Base-by-base conservation (phyloP, 345 rosid genomes). In the Aurinia saxatilis region DNA sequence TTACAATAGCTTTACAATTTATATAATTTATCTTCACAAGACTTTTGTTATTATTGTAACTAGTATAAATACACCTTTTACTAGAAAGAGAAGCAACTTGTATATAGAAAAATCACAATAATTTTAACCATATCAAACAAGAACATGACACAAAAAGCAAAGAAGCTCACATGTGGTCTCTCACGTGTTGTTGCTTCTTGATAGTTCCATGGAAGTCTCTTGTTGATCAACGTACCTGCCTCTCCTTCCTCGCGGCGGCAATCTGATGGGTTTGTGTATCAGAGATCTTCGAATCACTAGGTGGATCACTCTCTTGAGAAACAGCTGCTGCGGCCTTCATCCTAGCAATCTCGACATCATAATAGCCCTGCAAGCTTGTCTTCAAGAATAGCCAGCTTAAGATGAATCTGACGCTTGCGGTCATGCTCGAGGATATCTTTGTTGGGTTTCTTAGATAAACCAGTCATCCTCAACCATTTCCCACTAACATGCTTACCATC, bases 201-300 rank as follows among this genome's bases (percentile, higher is more conserved):
- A n/a, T n/a, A n/a, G n/a, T n/a, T n/a, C n/a, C n/a, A n/a, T n/a
- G n/a, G n/a, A n/a, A n/a, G n/a, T n/a, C n/a, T n/a, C n/a, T n/a
- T n/a, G n/a, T n/a, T n/a, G n/a, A n/a, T n/a, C n/a, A n/a, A n/a
- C n/a, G n/a, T n/a, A n/a, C n/a, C 74, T 90, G 97, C 74, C 77
- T 85, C 80, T 93, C 96, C 73, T 90, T 90, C 76, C 99, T 82
- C 0, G 97, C 97, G 59, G 95, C 96, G 66, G 89, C 72, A n/a
- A n/a, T n/a, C 73, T 92, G 86, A 66, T 92, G 97, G 15, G 97
- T 83, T 62, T 93, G 88, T 0, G 96, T 93, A 66, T 85, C 88
- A 7, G 85, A 89, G 25, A 77, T 50, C 88, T 96, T 90, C 11
- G 65, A 36, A 8, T 77, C 75, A 46, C 72, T 30, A 19, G 69